Evolutionary conservation across 768 basidiomycete genomes (phyloP).

Genomic region (Piloderma croceum): DNA sequence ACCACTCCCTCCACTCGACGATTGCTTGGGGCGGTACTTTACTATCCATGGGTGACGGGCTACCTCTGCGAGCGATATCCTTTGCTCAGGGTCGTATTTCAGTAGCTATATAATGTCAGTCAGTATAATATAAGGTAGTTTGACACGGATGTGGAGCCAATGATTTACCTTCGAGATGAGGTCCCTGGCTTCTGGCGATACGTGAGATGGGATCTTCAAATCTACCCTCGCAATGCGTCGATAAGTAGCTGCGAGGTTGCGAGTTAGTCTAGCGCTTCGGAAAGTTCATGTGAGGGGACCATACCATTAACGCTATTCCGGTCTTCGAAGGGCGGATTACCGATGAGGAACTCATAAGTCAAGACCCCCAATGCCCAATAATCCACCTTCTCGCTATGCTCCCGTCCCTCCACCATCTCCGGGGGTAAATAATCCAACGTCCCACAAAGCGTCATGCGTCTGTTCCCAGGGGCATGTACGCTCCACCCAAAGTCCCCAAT

Average conservation of each 20-base stretch:
- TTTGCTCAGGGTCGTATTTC: slow-evolving; percentile 71
- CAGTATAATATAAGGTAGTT: not conserved
- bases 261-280: slow-evolving; percentile 7
- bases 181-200: slow-evolving; percentile 40
- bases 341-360: slow-evolving; percentile 90
- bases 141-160: not conserved
- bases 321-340: slow-evolving; percentile 85
- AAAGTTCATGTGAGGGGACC: not conserved
- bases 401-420: slow-evolving; percentile 94
- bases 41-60: slow-evolving; percentile 84
- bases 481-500: slow-evolving; percentile 99
- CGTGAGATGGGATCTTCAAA: slow-evolving; percentile 40
- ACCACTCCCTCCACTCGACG: not conserved
- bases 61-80: slow-evolving; percentile 71
- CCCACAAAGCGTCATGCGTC: slow-evolving; percentile 88
- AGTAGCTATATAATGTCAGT: slow-evolving; percentile 55
- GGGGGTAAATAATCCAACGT: slow-evolving; percentile 96
- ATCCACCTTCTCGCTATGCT: slow-evolving; percentile 88
- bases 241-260: slow-evolving; percentile 69
- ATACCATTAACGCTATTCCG: slow-evolving; percentile 67
- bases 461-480: slow-evolving; percentile 89
- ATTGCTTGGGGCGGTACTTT: slow-evolving; percentile 52
- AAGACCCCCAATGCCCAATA: slow-evolving; percentile 97
- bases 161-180: slow-evolving; percentile 37
- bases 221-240: slow-evolving; percentile 86